phyloP scores from a whole-genome alignment of 257 asterid genomes.

The Primulina eburnea region DNA sequence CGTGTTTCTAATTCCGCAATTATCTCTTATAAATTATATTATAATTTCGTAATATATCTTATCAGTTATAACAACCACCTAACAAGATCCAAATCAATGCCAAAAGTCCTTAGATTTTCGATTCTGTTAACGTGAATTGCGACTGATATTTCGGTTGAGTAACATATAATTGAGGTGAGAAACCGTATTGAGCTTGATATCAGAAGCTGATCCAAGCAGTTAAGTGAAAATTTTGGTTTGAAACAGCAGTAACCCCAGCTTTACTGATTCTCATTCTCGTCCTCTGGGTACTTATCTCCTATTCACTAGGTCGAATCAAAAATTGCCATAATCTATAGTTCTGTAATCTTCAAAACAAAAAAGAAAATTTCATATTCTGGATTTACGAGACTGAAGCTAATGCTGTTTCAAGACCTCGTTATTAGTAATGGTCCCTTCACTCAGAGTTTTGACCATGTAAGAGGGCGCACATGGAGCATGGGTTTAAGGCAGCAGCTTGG shows the following conservation, averaged over 20 bases:
- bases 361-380: not conserved
- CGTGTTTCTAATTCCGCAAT: not conserved
- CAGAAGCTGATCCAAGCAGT: slow-evolving; percentile 2
- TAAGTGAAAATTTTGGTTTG: slow-evolving; percentile 15
- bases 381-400: not conserved
- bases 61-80: too few relatives aligned
- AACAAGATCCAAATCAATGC: not conserved
- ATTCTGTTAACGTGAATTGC: slow-evolving; percentile 13
- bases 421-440: not conserved
- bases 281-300: not conserved
- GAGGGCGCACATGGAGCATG: not conserved
- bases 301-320: not conserved
- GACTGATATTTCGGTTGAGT: not conserved
- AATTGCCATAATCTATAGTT: not conserved
- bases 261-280: not conserved
- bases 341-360: not conserved
- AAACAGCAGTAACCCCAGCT: not conserved
- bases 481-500: not conserved
- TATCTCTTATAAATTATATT: slow-evolving; percentile 9
- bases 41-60: not conserved
- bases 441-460: not conserved
- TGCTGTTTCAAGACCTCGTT: slow-evolving; percentile 7
- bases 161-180: not conserved
- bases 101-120: not conserved
- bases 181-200: slow-evolving; percentile 6